These are phyloP conservation scores for Funneliformis caledonium DNA, from an alignment of 371 early-diverging fungal genomes.

Conservation along the genomic window DNA sequence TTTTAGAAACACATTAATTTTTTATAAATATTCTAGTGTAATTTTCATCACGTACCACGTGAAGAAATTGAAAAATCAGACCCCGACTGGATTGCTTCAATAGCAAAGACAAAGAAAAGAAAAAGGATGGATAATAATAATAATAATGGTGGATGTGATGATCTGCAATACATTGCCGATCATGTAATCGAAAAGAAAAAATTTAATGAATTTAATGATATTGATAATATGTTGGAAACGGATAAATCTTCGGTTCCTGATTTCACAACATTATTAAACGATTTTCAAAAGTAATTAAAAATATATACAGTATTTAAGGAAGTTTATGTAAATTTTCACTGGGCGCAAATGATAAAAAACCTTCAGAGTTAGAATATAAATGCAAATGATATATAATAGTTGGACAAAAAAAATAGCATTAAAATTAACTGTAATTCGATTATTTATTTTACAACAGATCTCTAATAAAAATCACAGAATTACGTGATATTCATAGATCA, in stretches of 20 bases:
- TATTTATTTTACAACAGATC: too few relatives aligned
- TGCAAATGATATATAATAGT: too few relatives aligned
- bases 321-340: too few relatives aligned
- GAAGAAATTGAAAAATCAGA: not conserved
- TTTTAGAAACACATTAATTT: not conserved
- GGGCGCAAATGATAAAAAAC: too few relatives aligned
- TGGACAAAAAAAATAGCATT: too few relatives aligned
- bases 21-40: not conserved
- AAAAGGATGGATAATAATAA: not conserved
- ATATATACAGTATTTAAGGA: not conserved
- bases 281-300: not conserved
- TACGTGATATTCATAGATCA: too few relatives aligned
- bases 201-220: not conserved
- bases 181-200: not conserved
- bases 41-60: not conserved
- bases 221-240: not conserved
- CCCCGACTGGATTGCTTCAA: not conserved
- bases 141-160: not conserved
- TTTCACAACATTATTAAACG: conserved; percentile 6
- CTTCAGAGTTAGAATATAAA: too few relatives aligned
- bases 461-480: too few relatives aligned
- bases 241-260: not conserved
- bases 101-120: not conserved
- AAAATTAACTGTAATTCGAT: too few relatives aligned
- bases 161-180: not conserved